Conservation (phyloP, 768 basidiomycete genomes). For the Phlebiopsis flavidoalba region DNA sequence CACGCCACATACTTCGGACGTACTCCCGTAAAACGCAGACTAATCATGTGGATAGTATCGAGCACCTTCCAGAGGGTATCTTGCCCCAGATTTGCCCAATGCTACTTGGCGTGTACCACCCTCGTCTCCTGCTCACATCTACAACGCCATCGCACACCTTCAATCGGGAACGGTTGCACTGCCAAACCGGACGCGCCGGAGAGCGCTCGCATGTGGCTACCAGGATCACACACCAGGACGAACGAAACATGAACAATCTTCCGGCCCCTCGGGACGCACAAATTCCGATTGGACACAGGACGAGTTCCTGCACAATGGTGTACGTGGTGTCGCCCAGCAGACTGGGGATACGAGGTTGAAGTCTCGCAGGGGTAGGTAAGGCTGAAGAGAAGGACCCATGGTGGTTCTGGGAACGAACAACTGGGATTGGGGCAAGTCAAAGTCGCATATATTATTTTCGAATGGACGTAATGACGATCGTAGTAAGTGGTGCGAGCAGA, state of each 20-base stretch:
- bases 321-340: slow-evolving; percentile 38
- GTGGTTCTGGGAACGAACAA: slow-evolving; percentile 66
- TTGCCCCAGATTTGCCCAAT: slow-evolving; percentile 64
- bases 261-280: slow-evolving; percentile 79
- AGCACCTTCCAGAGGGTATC: slow-evolving; percentile 62
- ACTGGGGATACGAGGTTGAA: slow-evolving; percentile 73
- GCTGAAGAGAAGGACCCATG: slow-evolving; percentile 54
- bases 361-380: slow-evolving; percentile 54
- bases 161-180: slow-evolving; percentile 71
- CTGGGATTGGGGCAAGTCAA: slow-evolving; percentile 66
- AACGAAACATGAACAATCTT: slow-evolving; percentile 71
- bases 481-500: slow-evolving; percentile 23
- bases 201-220: slow-evolving; percentile 37
- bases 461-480: slow-evolving; percentile 34
- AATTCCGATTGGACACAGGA: slow-evolving; percentile 84
- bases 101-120: slow-evolving; percentile 75
- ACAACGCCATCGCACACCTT: slow-evolving; percentile 87
- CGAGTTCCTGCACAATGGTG: slow-evolving; percentile 73
- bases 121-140: slow-evolving; percentile 63
- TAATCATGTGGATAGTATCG: slow-evolving; percentile 48
- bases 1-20: not conserved
- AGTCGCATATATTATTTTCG: slow-evolving; percentile 65
- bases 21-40: not conserved
- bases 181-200: slow-evolving; percentile 44
- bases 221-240: slow-evolving; percentile 74